Evolutionary conservation across 768 basidiomycete genomes (phyloP).

Genomic region (Russula lepida): DNA sequence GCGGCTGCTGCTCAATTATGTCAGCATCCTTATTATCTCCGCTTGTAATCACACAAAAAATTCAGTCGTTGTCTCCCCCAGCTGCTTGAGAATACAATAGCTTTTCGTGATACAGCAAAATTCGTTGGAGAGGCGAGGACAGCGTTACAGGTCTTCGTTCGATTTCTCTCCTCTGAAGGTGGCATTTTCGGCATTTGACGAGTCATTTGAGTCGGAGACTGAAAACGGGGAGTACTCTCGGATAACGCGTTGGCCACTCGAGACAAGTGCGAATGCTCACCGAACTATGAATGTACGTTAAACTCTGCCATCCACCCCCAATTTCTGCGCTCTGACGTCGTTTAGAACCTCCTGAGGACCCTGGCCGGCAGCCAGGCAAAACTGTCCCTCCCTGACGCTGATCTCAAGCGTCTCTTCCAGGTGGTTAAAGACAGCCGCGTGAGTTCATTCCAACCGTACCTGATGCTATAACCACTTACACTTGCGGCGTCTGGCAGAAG

Average conservation of each 20-base stretch:
- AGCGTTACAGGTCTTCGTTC: background rate
- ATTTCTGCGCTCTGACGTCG: conserved; percentile 12
- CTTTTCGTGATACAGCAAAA: no score
- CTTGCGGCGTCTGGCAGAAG: conserved; percentile 26
- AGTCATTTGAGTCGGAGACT: conserved; percentile 23
- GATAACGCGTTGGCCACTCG: conserved; percentile 23
- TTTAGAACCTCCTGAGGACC: conserved; percentile 81
- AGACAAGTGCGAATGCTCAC: conserved; percentile 26
- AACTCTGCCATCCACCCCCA: conserved; percentile 26
- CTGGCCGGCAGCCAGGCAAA: conserved; percentile 72
- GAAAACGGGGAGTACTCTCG: conserved; percentile 25
- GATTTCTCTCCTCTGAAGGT: background rate
- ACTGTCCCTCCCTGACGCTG: conserved; percentile 48
- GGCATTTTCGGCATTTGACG: background rate
- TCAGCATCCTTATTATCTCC: conserved; percentile 5
- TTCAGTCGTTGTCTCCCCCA: no score
- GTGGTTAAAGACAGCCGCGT: conserved; percentile 87
- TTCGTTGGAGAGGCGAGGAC: background rate
- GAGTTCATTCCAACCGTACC: conserved; percentile 31
- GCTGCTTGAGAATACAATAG: background rate
- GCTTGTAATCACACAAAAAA: background rate
- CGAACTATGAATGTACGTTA: conserved; percentile 32
- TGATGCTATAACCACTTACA: conserved; percentile 23
- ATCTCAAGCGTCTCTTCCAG: conserved; percentile 74
- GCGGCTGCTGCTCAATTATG: conserved; percentile 14